Base-by-base conservation (phyloP, 23 red algal genomes). In the Rhodosorus marinus region DNA sequence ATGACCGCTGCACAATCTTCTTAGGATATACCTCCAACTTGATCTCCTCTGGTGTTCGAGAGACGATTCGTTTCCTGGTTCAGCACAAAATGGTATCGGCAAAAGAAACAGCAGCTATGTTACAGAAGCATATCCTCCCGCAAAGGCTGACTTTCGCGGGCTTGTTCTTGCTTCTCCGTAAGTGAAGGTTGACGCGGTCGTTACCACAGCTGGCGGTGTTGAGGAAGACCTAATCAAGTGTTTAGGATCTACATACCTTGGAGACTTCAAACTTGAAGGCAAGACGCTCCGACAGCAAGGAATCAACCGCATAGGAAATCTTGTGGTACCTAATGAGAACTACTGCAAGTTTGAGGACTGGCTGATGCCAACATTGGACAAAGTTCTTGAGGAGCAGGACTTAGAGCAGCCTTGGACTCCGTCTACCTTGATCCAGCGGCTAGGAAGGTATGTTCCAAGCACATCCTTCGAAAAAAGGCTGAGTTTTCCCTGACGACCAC, bases 211-310 rank as follows among this genome's bases (percentile, higher is more conserved):
- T 34, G 90, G 90, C 2, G 90, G 90, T 33, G 49, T 98, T 23
- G 90, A 98, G 62, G 90, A 98, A 62, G 90, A 98, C 65, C 63
- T 98, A 26, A 98, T 98, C 66, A 98, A 98, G 59, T 83, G 78
- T 47, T 64, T 98, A 40, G 90, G 73, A 23, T 74, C 78, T 19
- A 98, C 90, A 3, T 64, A 67, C 5, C 59, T 98, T 17, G 79
- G 72, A 8, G 64, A 62, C 23, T 98, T 98, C 52, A n/a, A 55
- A 22, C 38, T 85, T 8, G 46, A 72, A 20, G 90, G 79, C 4
- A 50, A 29, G 26, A 7, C 11, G 17, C 69, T 98, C 24, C 66
- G 90, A 49, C 69, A 85, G 65, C 55, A 54, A 6, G 90, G 90
- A 19, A 53, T 98, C 2, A 98, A 98, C 38, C 65, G 90, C 20